These are phyloP conservation scores for Flammula alnicola DNA, from an alignment of 1,284 basidiomycete species.

Conservation along the genomic window DNA sequence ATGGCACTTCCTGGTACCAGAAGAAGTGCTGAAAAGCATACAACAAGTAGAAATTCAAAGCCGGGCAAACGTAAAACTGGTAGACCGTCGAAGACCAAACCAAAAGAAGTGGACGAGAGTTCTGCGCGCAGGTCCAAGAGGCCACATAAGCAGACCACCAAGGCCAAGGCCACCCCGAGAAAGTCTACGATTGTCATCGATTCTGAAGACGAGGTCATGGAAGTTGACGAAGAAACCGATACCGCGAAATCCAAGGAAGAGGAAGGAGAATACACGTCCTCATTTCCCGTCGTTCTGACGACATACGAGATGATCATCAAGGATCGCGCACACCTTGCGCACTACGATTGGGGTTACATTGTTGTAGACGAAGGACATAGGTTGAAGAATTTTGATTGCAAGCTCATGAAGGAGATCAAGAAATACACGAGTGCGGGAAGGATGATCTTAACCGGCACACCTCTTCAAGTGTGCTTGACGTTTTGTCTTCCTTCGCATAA, in stretches of 20 bases:
- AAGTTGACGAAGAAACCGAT: too few relatives aligned
- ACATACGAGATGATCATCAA: slow-evolving; percentile 95
- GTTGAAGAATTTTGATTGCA: slow-evolving; percentile 91
- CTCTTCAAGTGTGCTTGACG: slow-evolving; percentile 72
- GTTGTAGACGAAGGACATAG: slow-evolving; percentile 97
- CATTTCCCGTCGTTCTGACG: slow-evolving; percentile 84
- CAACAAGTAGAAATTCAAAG: slow-evolving; percentile 22
- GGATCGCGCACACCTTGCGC: slow-evolving; percentile 70
- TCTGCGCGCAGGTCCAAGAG: neutral
- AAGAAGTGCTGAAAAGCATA: slow-evolving; percentile 24
- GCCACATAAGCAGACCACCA: slow-evolving; percentile 12
- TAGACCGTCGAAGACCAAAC: slow-evolving; percentile 25
- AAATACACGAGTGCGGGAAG: slow-evolving; percentile 84
- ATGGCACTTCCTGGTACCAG: slow-evolving; percentile 42
- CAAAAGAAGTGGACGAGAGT: slow-evolving; percentile 19
- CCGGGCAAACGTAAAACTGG: slow-evolving; percentile 16
- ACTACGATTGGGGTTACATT: slow-evolving; percentile 89
- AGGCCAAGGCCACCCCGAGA: slow-evolving; percentile 13
- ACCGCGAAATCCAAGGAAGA: slow-evolving; percentile 18
- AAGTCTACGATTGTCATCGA: slow-evolving; percentile 24
- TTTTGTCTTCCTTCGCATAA: neutral
- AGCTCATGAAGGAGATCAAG: slow-evolving; percentile 91
- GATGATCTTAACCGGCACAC: slow-evolving; percentile 94
- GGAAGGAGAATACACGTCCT: slow-evolving; percentile 23
- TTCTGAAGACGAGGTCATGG: slow-evolving; percentile 25